phyloP scores from a whole-genome alignment of 192 early-diverging fungal genomes.

The Coemansia sp. region DNA sequence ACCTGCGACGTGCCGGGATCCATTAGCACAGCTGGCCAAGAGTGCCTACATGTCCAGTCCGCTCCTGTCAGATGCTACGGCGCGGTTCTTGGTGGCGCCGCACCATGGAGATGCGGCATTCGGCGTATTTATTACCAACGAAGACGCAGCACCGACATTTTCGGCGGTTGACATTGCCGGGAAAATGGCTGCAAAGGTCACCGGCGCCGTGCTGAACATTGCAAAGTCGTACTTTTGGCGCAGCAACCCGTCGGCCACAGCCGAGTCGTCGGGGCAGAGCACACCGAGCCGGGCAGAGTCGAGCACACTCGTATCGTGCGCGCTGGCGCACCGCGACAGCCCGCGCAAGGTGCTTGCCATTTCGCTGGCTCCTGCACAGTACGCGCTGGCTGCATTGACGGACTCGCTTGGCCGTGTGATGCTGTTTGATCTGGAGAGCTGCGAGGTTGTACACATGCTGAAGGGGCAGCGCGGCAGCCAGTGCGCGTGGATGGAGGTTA shows the following conservation, averaged over 20 bases:
- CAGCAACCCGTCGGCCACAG: background rate
- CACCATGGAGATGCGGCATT: slow-evolving; percentile 42
- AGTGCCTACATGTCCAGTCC: slow-evolving; percentile 25
- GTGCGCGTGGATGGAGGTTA: slow-evolving; percentile 42
- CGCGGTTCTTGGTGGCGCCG: slow-evolving; percentile 44
- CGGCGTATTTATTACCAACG: slow-evolving; percentile 44
- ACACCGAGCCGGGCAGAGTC: slow-evolving; percentile 5
- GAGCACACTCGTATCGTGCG: slow-evolving; percentile 30
- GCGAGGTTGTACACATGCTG: slow-evolving; percentile 43
- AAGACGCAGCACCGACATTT: slow-evolving; percentile 25
- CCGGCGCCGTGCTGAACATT: slow-evolving; percentile 36
- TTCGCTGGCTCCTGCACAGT: slow-evolving; percentile 28
- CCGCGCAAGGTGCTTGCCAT: slow-evolving; percentile 41
- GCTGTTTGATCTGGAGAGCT: slow-evolving; percentile 38
- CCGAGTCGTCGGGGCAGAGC: slow-evolving; percentile 1
- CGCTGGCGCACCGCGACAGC: slow-evolving; percentile 31
- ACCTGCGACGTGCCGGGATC: slow-evolving; percentile 22
- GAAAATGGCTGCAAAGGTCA: slow-evolving; percentile 35
- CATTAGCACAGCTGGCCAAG: slow-evolving; percentile 29
- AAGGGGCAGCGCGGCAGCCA: slow-evolving; percentile 47
- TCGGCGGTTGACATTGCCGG: slow-evolving; percentile 46
- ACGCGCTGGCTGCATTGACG: slow-evolving; percentile 33
- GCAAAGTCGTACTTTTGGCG: slow-evolving; percentile 47
- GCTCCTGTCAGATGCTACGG: slow-evolving; percentile 27
- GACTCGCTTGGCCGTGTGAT: slow-evolving; percentile 38